These are phyloP conservation scores for Calonectria leucothoes DNA, from an alignment of 2,329 filamentous ascomycete species.

Conservation along the genomic window DNA sequence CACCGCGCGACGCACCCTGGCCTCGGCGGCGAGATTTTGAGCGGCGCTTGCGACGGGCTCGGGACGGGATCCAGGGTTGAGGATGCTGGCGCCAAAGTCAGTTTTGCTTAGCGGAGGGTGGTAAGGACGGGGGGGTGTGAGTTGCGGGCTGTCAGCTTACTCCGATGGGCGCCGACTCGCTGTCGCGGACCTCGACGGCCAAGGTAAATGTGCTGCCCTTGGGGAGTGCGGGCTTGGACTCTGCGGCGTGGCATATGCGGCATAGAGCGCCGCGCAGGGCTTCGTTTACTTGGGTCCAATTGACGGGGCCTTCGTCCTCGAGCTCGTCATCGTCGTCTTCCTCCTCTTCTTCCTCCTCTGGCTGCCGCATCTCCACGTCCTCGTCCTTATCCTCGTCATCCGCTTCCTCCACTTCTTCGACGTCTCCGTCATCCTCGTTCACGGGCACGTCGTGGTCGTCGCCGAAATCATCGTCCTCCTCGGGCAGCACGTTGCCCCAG, in stretches of 20 bases:
- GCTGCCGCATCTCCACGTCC: background rate
- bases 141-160: slow-evolving; percentile 53
- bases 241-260: slow-evolving; percentile 69
- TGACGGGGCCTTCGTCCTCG: slow-evolving; percentile 48
- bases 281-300: slow-evolving; percentile 75
- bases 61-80: slow-evolving; percentile 70
- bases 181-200: slow-evolving; percentile 77
- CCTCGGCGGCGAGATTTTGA: slow-evolving; percentile 41
- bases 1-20: slow-evolving; percentile 34
- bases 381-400: slow-evolving; percentile 14
- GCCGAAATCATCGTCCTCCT: slow-evolving; percentile 25
- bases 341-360: slow-evolving; percentile 25
- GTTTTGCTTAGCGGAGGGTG: background rate
- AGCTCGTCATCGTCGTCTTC: slow-evolving; percentile 42
- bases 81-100: slow-evolving; percentile 58
- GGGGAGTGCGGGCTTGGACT: slow-evolving; percentile 68
- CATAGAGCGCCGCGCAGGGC: slow-evolving; percentile 76
- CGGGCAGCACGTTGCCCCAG: slow-evolving; percentile 35
- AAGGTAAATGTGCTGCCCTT: slow-evolving; percentile 78
- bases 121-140: background rate
- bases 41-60: slow-evolving; percentile 57
- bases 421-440: slow-evolving; percentile 36
- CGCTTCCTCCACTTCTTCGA: slow-evolving; percentile 28
- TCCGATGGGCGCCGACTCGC: slow-evolving; percentile 67
- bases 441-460: slow-evolving; percentile 36